These are phyloP conservation scores for Tetradesmus lagerheimii DNA, from an alignment of 139 green algal species.

Conservation along the genomic window DNA sequence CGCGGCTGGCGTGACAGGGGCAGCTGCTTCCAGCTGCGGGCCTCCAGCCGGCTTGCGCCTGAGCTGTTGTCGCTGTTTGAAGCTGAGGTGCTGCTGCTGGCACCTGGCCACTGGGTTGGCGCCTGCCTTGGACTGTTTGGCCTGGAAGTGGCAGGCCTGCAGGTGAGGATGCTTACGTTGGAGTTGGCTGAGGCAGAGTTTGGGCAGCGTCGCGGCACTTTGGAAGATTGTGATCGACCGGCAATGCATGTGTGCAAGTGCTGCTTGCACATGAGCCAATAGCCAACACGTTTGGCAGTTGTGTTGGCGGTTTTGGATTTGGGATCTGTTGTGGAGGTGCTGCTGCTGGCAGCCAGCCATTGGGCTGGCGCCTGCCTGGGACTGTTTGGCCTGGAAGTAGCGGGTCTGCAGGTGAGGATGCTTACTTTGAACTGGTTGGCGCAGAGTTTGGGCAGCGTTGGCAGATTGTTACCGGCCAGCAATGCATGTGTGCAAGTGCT, in stretches of 20 bases:
- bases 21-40: constrained; percentile 53
- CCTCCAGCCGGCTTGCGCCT: constrained; percentile 45
- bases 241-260: no score
- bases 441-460: no score
- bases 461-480: no score
- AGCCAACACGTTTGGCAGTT: no score
- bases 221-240: no score
- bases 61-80: constrained; percentile 52
- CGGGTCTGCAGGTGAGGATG: constrained; percentile 43
- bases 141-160: constrained; percentile 37
- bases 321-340: no score
- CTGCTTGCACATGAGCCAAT: no score
- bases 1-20: constrained; percentile 58
- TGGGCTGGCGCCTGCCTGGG: constrained; percentile 36
- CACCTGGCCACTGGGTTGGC: constrained; percentile 39
- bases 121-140: constrained; percentile 50
- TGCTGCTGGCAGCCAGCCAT: constrained; percentile 52
- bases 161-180: constrained; percentile 38
- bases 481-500: no score
- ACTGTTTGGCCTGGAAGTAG: constrained; percentile 51
- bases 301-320: no score
- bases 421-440: no score
- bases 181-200: no score
- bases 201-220: no score
- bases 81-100: constrained; percentile 58